Evolutionary conservation across 176 grass and related monocot species (phyloP).

Genomic region (Lolium rigidum): DNA sequence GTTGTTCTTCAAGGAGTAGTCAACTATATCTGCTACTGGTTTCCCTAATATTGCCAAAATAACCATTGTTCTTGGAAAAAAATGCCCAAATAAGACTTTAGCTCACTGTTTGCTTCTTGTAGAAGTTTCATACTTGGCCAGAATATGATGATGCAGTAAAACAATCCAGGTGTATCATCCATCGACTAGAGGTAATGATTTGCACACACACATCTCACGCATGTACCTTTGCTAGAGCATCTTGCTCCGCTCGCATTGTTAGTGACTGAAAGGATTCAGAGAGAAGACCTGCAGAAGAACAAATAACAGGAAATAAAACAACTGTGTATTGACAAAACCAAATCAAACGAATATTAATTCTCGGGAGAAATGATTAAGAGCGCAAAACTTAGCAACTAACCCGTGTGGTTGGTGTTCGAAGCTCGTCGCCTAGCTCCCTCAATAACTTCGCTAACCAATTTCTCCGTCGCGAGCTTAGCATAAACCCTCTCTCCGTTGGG

Average conservation of each 20-base stretch:
- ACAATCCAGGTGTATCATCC: not conserved
- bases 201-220: slow-evolving; percentile 10
- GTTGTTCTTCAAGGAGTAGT: not conserved
- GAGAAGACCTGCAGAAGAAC: slow-evolving; percentile 62
- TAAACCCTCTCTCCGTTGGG: slow-evolving; percentile 82
- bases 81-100: not conserved
- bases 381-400: slow-evolving; percentile 23
- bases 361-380: slow-evolving; percentile 25
- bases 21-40: not conserved
- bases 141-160: not conserved
- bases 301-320: not conserved
- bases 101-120: not conserved
- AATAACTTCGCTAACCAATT: slow-evolving; percentile 20
- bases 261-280: slow-evolving; percentile 73
- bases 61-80: not conserved
- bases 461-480: slow-evolving; percentile 58
- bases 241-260: slow-evolving; percentile 61
- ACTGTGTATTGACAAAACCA: slow-evolving; percentile 20
- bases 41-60: not conserved
- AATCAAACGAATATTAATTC: slow-evolving; percentile 22
- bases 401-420: slow-evolving; percentile 30
- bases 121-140: not conserved
- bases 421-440: slow-evolving; percentile 17
- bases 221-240: slow-evolving; percentile 82
- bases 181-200: slow-evolving; percentile 13